phyloP scores from a whole-genome alignment of 1,284 basidiomycete species.

The Leccinum angustisporum region DNA sequence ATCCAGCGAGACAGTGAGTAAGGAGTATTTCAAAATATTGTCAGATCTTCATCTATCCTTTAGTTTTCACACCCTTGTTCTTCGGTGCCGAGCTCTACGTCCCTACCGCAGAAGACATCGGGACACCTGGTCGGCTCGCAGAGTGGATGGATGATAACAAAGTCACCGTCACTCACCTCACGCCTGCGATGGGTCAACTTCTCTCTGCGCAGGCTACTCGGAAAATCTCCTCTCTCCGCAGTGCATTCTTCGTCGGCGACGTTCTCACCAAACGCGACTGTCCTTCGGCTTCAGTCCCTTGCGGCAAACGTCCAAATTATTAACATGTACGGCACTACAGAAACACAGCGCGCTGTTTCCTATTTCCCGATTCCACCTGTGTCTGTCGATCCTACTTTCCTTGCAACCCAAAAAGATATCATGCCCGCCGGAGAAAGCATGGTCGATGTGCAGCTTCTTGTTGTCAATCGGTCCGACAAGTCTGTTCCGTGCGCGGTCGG shows the following conservation, averaged over 20 bases:
- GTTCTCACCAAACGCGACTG: slow-evolving; percentile 99
- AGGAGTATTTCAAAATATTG: background rate
- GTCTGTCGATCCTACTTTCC: slow-evolving; percentile 83
- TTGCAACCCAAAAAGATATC: slow-evolving; percentile 94
- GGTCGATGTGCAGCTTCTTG: slow-evolving; percentile 96
- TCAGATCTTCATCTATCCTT: slow-evolving; percentile 7
- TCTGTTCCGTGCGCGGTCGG: slow-evolving; percentile 91
- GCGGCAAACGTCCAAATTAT: slow-evolving; percentile 93
- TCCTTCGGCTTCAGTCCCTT: slow-evolving; percentile 86
- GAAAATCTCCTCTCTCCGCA: slow-evolving; percentile 83
- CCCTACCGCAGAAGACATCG: slow-evolving; percentile 96
- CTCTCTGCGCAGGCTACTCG: slow-evolving; percentile 93
- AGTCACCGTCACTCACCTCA: slow-evolving; percentile 94
- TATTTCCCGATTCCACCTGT: slow-evolving; percentile 95
- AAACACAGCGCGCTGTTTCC: slow-evolving; percentile 98
- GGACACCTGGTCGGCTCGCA: slow-evolving; percentile 93
- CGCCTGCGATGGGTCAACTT: slow-evolving; percentile 98
- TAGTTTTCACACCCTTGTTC: slow-evolving; percentile 98
- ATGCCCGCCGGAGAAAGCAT: slow-evolving; percentile 98
- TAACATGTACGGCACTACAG: slow-evolving; percentile 99
- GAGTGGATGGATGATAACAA: slow-evolving; percentile 97
- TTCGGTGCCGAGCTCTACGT: slow-evolving; percentile 96
- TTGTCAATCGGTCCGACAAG: slow-evolving; percentile 92
- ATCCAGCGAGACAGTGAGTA: slow-evolving; percentile 96
- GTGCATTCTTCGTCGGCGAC: slow-evolving; percentile 99